These are phyloP conservation scores for Acanthamoeba rhysodes DNA, from an alignment of 208 protist genomes.

Conservation along the genomic window DNA sequence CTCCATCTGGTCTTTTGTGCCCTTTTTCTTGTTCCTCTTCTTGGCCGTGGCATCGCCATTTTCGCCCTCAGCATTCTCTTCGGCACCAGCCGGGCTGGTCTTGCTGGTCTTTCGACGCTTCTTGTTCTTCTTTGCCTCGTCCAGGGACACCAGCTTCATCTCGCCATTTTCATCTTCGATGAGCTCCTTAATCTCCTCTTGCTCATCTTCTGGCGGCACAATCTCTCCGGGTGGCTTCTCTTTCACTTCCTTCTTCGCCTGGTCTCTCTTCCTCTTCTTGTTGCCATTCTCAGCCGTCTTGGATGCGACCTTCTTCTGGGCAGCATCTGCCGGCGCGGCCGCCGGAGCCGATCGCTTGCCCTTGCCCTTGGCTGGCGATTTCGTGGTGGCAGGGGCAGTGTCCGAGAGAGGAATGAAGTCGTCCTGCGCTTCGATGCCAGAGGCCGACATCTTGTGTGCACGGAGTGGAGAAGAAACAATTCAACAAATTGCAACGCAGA, in stretches of 20 bases:
- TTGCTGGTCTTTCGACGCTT: not conserved
- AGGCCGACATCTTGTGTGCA: not conserved
- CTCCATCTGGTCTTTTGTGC: not conserved
- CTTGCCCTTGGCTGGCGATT: not conserved
- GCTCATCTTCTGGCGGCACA: not conserved
- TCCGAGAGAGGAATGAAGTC: not conserved
- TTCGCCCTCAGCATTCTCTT: not conserved
- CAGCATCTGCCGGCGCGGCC: not conserved
- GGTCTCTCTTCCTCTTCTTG: constrained; percentile 10
- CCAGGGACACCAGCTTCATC: not conserved
- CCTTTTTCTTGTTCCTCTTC: not conserved
- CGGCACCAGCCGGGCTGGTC: not conserved
- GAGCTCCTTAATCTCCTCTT: constrained; percentile 40
- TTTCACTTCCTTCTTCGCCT: not conserved
- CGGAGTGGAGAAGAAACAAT: too few species aligned
- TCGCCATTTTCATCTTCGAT: constrained; percentile 27
- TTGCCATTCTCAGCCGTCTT: not conserved
- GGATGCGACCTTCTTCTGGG: not conserved
- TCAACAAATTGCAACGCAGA: too few species aligned
- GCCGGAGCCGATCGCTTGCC: not conserved
- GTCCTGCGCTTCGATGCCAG: not conserved
- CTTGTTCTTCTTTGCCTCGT: not conserved
- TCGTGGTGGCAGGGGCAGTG: not conserved
- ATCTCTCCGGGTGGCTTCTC: too few species aligned
- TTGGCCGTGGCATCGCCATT: not conserved